Base-by-base conservation (phyloP, 371 early-diverging fungal genomes). In the Cokeromyces recurvatus region DNA sequence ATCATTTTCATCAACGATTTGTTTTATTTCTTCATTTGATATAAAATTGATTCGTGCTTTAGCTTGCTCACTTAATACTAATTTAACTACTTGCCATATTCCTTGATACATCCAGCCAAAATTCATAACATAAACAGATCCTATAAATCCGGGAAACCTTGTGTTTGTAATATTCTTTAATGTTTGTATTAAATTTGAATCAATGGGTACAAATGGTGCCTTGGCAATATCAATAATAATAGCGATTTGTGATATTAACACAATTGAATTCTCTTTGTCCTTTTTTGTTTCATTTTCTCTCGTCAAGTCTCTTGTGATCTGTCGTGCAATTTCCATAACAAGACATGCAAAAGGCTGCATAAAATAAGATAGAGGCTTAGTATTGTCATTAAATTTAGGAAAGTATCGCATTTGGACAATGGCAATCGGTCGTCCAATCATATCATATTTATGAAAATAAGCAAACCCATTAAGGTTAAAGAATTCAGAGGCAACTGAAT, bases 31-130 rank as follows among this genome's bases (percentile, higher is more conserved):
- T 23, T 63, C 38, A 2, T 38, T 38, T 8, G 46, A 35, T 9
- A 59, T 64, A 36, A 75, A 75, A 15, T 53, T 66, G n/a, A 75
- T 57, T 21, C 64, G 48, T n/a, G 64, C 62, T 23, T 66, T 64
- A 29, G 76, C 76, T 35, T 67, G 59, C 12, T 75, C 76, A 17
- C 50, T 67, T 23, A 75, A 37, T 10, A 75, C 40, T 27, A 69
- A 34, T 25, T 71, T 71, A 3, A 65, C 58, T 42, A 71, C 72
- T 35, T 75, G 76, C 76, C 76, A 75, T 22, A 75, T 41, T 1
- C 76, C 71, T 48, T 75, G 76, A 44, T 69, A 75, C 70, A 71
- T 75, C 76, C 76, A 75, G 0, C 76, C 76, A 45, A 75, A 75
- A 24, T 75, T 75, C 58, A 75, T 60, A 5, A 75, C 51, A 51